A percentile compares a stretch with the other conserved stretches of the same genome.
Conservation (phyloP, 352 stramenopile species). For the Phytophthora colocasiae region DNA sequence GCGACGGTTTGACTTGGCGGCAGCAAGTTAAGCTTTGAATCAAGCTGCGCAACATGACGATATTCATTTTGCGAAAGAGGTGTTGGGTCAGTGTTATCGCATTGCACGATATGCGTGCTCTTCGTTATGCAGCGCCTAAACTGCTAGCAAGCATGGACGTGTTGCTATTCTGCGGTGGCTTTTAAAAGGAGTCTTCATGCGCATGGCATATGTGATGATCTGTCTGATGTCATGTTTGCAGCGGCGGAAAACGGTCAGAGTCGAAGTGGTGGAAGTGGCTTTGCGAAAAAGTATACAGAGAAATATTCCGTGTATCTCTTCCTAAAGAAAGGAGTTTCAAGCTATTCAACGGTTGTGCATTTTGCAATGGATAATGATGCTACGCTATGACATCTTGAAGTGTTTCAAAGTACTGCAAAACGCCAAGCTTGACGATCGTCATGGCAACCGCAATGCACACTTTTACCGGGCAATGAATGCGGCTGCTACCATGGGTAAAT, state of each 20-base stretch:
- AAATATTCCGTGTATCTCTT: background rate
- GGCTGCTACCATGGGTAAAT: background rate
- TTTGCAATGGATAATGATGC: slow-evolving; percentile 4
- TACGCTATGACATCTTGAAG: background rate
- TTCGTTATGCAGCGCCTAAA: background rate
- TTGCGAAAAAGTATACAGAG: background rate
- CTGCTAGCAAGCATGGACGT: background rate
- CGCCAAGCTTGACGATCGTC: background rate
- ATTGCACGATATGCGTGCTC: background rate
- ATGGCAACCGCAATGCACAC: background rate
- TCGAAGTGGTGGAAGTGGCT: background rate
- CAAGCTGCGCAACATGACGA: background rate
- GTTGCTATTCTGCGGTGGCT: background rate
- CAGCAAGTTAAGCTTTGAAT: background rate
- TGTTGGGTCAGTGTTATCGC: background rate
- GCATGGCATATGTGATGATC: background rate
- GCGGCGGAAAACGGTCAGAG: background rate
- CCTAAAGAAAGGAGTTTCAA: background rate
- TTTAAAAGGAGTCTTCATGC: background rate
- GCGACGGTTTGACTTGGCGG: background rate
- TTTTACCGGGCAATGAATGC: background rate
- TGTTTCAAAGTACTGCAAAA: background rate
- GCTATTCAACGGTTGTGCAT: no score
- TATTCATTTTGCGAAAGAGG: background rate
- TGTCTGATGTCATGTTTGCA: background rate